A percentile compares a stretch with the other conserved stretches of the same genome.
Evolutionary conservation across 2,329 filamentous ascomycete genomes (phyloP).

Genomic region (Aspergillus fumigatiaffinis): DNA sequence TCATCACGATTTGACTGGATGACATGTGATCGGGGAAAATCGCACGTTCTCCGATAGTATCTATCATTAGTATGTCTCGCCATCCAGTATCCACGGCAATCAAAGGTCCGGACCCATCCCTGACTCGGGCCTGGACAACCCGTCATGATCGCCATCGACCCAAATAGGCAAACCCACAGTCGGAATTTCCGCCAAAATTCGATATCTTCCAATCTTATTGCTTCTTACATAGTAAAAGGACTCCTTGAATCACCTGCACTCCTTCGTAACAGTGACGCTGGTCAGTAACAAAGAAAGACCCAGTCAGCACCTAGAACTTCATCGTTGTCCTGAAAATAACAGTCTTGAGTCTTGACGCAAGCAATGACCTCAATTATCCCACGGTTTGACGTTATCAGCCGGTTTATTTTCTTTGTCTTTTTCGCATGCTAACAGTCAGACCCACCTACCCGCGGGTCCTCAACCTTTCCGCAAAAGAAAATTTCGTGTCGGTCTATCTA

Average conservation of each 20-base stretch:
- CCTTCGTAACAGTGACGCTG: constrained; percentile 8
- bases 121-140: background rate
- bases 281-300: background rate
- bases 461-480: background rate
- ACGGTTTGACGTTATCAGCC: background rate
- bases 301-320: constrained; percentile 6
- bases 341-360: constrained; percentile 18
- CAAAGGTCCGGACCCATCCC: background rate
- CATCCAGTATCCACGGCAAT: background rate
- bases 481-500: background rate
- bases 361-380: constrained; percentile 13
- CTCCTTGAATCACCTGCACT: background rate
- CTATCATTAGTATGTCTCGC: background rate
- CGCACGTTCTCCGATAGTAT: constrained; percentile 4
- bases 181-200: background rate
- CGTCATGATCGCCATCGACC: background rate
- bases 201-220: background rate
- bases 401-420: background rate
- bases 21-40: constrained; percentile 11
- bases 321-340: background rate
- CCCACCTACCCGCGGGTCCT: background rate
- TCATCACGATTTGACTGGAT: background rate
- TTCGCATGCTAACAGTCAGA: background rate
- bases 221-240: background rate
- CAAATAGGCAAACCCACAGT: constrained; percentile 1